phyloP scores from a whole-genome alignment of 2,329 filamentous ascomycete genomes.

The Pestalotiopsis sp. region DNA sequence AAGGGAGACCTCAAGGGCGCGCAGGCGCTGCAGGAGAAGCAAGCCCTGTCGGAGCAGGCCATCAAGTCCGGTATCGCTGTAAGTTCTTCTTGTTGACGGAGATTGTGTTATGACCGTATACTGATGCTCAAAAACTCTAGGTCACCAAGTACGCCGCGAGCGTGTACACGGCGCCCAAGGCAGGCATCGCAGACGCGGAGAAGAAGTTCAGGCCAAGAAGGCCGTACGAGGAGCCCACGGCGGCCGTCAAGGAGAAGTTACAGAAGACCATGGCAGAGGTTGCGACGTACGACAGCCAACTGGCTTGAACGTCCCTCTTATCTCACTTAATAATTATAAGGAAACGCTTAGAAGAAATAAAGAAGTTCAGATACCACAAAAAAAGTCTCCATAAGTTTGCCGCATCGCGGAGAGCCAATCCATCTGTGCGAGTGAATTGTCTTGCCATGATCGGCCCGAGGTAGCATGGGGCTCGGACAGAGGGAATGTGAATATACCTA shows the following conservation, averaged over 20 bases:
- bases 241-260: slow-evolving; percentile 46
- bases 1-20: slow-evolving; percentile 61
- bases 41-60: slow-evolving; percentile 66
- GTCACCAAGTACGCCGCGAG: slow-evolving; percentile 68
- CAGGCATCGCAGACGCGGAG: slow-evolving; percentile 62
- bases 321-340: neutral
- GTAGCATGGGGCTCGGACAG: too few species aligned
- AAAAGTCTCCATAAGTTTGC: too few species aligned
- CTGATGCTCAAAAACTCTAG: neutral
- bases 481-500: too few species aligned
- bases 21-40: slow-evolving; percentile 59
- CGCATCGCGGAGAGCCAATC: too few species aligned
- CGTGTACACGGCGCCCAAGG: slow-evolving; percentile 58
- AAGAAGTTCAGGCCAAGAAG: slow-evolving; percentile 60
- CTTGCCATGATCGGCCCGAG: too few species aligned
- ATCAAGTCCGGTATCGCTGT: slow-evolving; percentile 68
- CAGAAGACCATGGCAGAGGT: slow-evolving; percentile 40
- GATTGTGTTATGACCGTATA: too few species aligned
- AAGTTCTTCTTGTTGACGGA: neutral
- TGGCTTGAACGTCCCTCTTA: slow-evolving; percentile 10
- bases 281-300: slow-evolving; percentile 29
- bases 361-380: neutral
- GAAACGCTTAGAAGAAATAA: neutral
- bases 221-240: slow-evolving; percentile 58
- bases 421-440: too few species aligned